Conservation (phyloP, 2,329 filamentous ascomycete species). For the Fusarium sp. region DNA sequence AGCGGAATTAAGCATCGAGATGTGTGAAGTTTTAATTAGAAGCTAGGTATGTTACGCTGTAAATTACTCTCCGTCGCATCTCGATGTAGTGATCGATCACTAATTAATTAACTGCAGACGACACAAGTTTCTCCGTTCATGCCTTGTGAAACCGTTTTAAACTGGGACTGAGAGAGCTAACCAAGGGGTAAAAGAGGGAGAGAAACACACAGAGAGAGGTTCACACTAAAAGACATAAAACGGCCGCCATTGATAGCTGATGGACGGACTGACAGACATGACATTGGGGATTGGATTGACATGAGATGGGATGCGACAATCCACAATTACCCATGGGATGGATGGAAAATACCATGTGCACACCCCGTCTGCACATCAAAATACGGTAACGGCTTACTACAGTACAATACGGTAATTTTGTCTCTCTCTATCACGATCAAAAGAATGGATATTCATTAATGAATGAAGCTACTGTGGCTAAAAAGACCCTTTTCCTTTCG, state of each 20-base stretch:
- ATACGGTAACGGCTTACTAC: no score
- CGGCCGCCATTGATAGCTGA: conserved; percentile 8
- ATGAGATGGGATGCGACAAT: not conserved
- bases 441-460: not conserved
- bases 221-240: conserved; percentile 26
- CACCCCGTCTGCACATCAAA: not conserved
- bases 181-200: not conserved
- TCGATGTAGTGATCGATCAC: not conserved
- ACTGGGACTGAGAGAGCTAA: conserved; percentile 21
- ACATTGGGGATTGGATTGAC: not conserved
- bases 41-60: not conserved
- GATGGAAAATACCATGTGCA: not conserved
- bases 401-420: no score
- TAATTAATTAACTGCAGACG: conserved; percentile 3
- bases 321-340: conserved; percentile 9
- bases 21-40: conserved; percentile 7
- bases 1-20: conserved; percentile 19
- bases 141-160: conserved; percentile 38
- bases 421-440: not conserved
- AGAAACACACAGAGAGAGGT: not conserved
- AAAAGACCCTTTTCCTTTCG: conserved; percentile 4
- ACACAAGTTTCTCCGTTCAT: conserved; percentile 21
- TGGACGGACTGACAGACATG: not conserved
- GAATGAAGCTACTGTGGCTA: conserved; percentile 4
- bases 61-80: not conserved